Base-by-base conservation (phyloP, 257 asterid genomes). In the Rehmannia glutinosa region DNA sequence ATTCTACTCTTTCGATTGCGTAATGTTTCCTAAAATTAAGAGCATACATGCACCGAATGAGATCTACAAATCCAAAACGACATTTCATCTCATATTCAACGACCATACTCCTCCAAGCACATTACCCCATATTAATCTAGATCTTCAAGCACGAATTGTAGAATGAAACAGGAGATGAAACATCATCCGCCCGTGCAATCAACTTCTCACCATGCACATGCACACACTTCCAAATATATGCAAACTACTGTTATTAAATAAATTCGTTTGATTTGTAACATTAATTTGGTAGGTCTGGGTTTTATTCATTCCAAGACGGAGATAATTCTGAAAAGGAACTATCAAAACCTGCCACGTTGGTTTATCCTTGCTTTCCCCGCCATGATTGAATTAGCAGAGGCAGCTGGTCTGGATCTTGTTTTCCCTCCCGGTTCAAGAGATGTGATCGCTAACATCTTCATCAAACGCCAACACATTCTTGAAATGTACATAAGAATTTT, bases 281-380 rank as follows among this genome's bases (percentile, higher is more conserved):
- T 30, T 38, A 38, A 7, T 21, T 64, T 43, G 41, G 25, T 39
- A 82, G 90, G 90, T 1, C 27, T 82, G 78, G 62, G 27, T 24
- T 87, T 82, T 60, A 32, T 84, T 3, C 39, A 68, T 42, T 50
- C 73, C 2, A 77, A 75, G 53, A 51, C 73, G 53, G 79, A 77
- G 61, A 55, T 36, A 3, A 45, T 87, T 24, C 6, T 82, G 35
- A 62, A 70, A 13, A 38, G 13, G 12, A 71, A 75, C 69, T 32
- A 49, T 11, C 63, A 41, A 45, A 59, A 53, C 3, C 61, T 82
- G 60, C 87, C 91, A 3, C 85, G 71, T 24, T 74, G 86, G 86
- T 82, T 87, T 33, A 25, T 72, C 70, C 72, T 84, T 1, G 68
- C 71, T 58, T 82, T 87, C 38, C 87, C 91, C 1, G 83, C 79